Percentiles rank a stretch among this genome's conserved stretches.
phyloP scores from a whole-genome alignment of 805 yeast species.

The Metschnikowia kofuensis region DNA sequence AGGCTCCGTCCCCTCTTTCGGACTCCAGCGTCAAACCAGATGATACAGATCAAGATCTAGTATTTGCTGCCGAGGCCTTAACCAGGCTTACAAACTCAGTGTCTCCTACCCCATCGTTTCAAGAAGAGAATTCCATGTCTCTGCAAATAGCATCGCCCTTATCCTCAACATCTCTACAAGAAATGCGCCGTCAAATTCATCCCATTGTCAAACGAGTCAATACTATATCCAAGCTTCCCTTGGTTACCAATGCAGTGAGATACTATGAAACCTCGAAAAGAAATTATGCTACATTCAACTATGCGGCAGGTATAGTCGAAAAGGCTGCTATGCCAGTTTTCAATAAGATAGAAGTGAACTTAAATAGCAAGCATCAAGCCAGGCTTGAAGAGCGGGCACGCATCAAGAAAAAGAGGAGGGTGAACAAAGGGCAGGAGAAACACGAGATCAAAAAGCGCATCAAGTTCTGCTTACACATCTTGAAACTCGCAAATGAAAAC shows the following conservation, averaged over 20 bases:
- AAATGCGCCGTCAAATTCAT: slow-evolving; percentile 24
- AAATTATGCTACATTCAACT: slow-evolving; percentile 49
- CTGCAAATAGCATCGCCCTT: slow-evolving; percentile 15
- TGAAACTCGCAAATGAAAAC: slow-evolving; percentile 78
- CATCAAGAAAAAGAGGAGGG: slow-evolving; percentile 14
- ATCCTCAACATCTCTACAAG: slow-evolving; percentile 13
- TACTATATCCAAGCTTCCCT: slow-evolving; percentile 38
- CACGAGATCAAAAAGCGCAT: slow-evolving; percentile 70
- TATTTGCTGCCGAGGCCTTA: slow-evolving; percentile 41
- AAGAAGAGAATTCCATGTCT: slow-evolving; percentile 5
- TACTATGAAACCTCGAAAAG: slow-evolving; percentile 46
- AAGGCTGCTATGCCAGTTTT: slow-evolving; percentile 55
- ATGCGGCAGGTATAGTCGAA: slow-evolving; percentile 60
- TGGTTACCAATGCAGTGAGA: slow-evolving; percentile 48
- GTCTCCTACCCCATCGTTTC: slow-evolving; percentile 19
- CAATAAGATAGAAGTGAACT: slow-evolving; percentile 44
- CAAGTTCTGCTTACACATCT: slow-evolving; percentile 73
- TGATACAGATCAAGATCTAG: slow-evolving; percentile 24
- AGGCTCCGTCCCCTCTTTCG: background rate
- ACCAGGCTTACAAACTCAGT: slow-evolving; percentile 31
- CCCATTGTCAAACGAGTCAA: slow-evolving; percentile 39
- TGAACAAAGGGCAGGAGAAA: slow-evolving; percentile 20
- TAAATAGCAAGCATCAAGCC: slow-evolving; percentile 39
- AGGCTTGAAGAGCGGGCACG: slow-evolving; percentile 19
- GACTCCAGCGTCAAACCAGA: background rate